Evolutionary conservation across 495 filamentous ascomycete genomes (phyloP).

Genomic region (Aspergillus cristatus): DNA sequence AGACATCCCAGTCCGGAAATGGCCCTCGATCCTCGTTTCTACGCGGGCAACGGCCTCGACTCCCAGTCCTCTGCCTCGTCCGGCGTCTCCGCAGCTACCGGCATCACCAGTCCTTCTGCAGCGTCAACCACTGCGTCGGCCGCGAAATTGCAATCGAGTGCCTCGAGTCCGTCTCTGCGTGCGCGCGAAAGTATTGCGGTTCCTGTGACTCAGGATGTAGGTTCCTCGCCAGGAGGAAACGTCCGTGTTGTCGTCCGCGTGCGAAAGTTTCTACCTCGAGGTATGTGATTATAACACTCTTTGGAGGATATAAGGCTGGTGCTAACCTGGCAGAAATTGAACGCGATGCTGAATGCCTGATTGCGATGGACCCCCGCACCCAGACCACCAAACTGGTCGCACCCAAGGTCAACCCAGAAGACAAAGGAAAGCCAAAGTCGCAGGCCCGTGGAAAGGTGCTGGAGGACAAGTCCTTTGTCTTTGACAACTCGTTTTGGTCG

Average conservation of each 20-base stretch:
- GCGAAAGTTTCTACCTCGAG: conserved; percentile 78
- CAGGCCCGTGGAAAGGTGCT: conserved; percentile 61
- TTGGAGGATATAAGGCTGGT: neutral
- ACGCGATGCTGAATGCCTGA: conserved; percentile 70
- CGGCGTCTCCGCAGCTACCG: conserved; percentile 43
- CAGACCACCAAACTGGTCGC: conserved; percentile 65
- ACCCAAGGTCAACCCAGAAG: conserved; percentile 52
- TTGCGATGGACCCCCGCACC: conserved; percentile 78
- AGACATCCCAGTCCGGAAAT: conserved; percentile 40
- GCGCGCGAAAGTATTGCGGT: conserved; percentile 56
- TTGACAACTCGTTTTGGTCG: conserved; percentile 98
- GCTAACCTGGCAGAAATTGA: conserved; percentile 58
- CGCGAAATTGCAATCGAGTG: conserved; percentile 38
- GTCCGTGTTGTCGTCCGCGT: conserved; percentile 92
- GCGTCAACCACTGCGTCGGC: conserved; percentile 55
- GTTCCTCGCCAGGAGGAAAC: conserved; percentile 57
- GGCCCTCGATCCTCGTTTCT: conserved; percentile 50
- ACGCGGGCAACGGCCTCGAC: conserved; percentile 36
- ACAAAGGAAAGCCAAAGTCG: conserved; percentile 56
- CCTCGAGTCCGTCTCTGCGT: conserved; percentile 57
- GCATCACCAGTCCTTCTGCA: conserved; percentile 38
- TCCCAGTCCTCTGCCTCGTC: conserved; percentile 51
- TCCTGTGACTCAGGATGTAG: conserved; percentile 12
- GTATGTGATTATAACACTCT: conserved; percentile 36
- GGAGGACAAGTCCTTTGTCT: conserved; percentile 87